phyloP scores from a whole-genome alignment of 352 stramenopile genomes.

The Phytopythium montanum region DNA sequence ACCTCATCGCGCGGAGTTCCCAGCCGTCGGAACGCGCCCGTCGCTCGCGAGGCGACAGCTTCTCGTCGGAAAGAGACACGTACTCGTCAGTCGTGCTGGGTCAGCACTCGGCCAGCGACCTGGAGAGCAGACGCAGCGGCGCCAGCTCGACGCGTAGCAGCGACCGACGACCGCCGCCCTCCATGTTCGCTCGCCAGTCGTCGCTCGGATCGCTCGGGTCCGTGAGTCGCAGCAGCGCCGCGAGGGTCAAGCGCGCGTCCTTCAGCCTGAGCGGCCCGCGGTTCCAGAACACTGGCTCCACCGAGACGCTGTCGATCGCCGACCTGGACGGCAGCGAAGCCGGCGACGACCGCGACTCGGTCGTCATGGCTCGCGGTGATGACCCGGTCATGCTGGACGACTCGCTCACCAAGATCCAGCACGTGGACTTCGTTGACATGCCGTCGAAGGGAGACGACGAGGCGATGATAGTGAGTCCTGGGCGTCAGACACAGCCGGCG shows the following conservation, averaged over 20 bases:
- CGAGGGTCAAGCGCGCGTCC: constrained; percentile 11
- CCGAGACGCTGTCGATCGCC: constrained; percentile 42
- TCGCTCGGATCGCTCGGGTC: constrained; percentile 25
- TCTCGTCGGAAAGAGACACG: constrained; percentile 36
- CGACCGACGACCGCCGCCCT: constrained; percentile 7
- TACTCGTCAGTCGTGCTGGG: constrained; percentile 5
- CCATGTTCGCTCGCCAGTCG: constrained; percentile 14
- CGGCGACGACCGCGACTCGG: constrained; percentile 4
- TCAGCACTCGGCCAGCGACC: constrained; percentile 7
- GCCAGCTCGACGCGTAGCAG: constrained; percentile 17
- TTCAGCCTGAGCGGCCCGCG: constrained; percentile 16
- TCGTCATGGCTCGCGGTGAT: constrained; percentile 9
- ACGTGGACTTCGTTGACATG: constrained; percentile 46
- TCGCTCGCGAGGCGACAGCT: constrained; percentile 15
- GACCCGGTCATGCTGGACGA: constrained; percentile 49
- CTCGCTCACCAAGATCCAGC: constrained; percentile 30
- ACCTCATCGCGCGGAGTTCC: not conserved
- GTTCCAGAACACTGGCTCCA: constrained; percentile 21
- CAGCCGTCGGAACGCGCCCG: constrained; percentile 11
- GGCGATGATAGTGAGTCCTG: constrained; percentile 22
- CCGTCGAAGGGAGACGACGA: constrained; percentile 12
- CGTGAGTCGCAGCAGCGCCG: constrained; percentile 7
- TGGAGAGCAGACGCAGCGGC: constrained; percentile 20
- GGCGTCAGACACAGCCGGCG: constrained; percentile 7
- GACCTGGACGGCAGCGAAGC: constrained; percentile 20